phyloP scores from a whole-genome alignment of 768 basidiomycete species.

The Punctularia strigosozonata region DNA sequence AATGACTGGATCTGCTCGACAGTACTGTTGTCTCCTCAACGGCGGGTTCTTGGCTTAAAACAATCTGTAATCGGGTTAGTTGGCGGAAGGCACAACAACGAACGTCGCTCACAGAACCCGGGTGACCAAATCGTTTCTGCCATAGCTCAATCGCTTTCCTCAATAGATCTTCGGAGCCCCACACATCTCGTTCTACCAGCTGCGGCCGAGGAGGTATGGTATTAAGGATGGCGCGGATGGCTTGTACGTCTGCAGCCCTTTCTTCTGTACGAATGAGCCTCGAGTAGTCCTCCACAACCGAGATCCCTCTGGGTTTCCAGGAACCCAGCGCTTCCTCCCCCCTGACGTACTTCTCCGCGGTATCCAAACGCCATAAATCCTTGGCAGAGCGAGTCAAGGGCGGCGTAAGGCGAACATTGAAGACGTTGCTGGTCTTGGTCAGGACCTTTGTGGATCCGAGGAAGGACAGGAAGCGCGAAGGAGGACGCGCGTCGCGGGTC shows the following conservation, averaged over 20 bases:
- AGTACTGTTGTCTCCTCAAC: conserved; percentile 36
- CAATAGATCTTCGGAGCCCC: conserved; percentile 59
- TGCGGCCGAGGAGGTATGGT: conserved; percentile 31
- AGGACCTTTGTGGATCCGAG: conserved; percentile 71
- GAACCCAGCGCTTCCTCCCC: conserved; percentile 76
- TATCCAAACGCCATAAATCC: conserved; percentile 93
- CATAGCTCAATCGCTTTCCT: conserved; percentile 64
- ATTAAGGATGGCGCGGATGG: conserved; percentile 66
- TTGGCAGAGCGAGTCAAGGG: conserved; percentile 76
- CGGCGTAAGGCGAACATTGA: conserved; percentile 70
- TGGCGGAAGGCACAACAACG: conserved; percentile 3
- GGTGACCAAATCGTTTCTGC: conserved; percentile 73
- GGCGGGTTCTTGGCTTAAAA: conserved; percentile 58
- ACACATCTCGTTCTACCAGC: conserved; percentile 41
- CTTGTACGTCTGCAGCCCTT: conserved; percentile 82
- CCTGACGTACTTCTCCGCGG: conserved; percentile 86
- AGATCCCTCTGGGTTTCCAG: conserved; percentile 86
- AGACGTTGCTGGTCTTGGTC: conserved; percentile 73
- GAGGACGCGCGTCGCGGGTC: conserved; percentile 74
- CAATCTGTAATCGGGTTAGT: conserved; percentile 40
- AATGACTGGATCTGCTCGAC: conserved; percentile 18
- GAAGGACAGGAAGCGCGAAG: conserved; percentile 65
- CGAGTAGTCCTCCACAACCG: conserved; percentile 78
- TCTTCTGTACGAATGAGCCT: conserved; percentile 61
- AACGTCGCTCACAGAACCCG: conserved; percentile 51